Evolutionary conservation across 2,329 filamentous ascomycete species (phyloP), one percentile per base, ranked within the genome.

Genomic region (Hypoxylon sp.): DNA sequence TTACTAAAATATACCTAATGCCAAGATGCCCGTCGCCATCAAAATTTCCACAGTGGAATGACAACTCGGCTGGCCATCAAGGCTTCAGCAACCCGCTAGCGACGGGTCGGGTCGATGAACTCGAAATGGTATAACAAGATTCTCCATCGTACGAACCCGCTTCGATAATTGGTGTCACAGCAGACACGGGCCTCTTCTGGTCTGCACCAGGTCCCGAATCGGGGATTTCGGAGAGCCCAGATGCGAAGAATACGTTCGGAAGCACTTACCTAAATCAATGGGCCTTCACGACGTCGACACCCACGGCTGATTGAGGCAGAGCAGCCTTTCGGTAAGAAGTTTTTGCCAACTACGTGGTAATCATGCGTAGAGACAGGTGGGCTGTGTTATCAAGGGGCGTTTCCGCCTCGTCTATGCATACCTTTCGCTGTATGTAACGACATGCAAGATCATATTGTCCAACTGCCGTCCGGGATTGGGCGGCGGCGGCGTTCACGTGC

Each of bases 1-100:
- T 64, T 63, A 69, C 57, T 64, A 64, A 69, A 69, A 64, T 22
- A 63, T 67, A 67, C 67, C 53, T 69, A 69, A 69, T 69, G 67
- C 67, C 67, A 69, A 69, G 67, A 62, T 53, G 50, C 54, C 54
- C 57, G 26, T 67, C 54, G 54, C 67, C 51, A 50, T 60, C 58
- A 28, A 50, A 50, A 54, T 64, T n/a, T 59, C 53, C 66, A 67
- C 54, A 52, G n/a, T n/a, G n/a, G n/a, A n/a, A n/a, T n/a, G n/a
- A n/a, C n/a, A n/a, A n/a, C n/a, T 36, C 11, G 20, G 30, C 14
- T 30, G 20, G 36, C 36, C 36, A 16, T 40, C 36, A 40, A 40
- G 20, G 16, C 38, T 45, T 14, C 26, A 46, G 20, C 26, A 26
- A 33, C 45, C 42, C 58, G 55, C 51, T 53, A 53, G 51, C 16